Evolutionary conservation across 345 rosid genomes (phyloP), one percentile per base, ranked within the genome.

Genomic region (Pistacia atlantica): DNA sequence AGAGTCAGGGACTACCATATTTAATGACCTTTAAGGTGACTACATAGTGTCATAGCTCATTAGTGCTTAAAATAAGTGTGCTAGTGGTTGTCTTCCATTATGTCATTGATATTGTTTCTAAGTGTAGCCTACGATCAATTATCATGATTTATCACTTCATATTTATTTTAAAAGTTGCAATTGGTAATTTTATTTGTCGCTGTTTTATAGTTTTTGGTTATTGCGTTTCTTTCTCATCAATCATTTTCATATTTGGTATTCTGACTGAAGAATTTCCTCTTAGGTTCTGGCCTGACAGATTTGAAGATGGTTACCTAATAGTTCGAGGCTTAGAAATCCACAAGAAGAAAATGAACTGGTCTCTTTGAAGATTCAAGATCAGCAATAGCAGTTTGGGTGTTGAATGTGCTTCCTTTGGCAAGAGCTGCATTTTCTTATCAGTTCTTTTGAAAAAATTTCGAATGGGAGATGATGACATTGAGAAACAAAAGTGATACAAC

Each of bases 211-310:
- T 64, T 38, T 31, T 31, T 2, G 33, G 33, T 31, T 31, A 31
- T 51, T n/a, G 20, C 14, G 5, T 63, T 72, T 61, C 31, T 3
- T 42, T n/a, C 20, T 3, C 56, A 57, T 25, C 4, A 6, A 1
- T 61, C 12, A 42, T 56, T 57, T 38, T 74, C 49, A n/a, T 7
- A 61, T 69, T 55, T 68, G 16, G 33, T 18, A 6, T 59, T 49
- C 17, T 37, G 54, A 31, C 54, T 61, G 65, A 58, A 64, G 60
- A 56, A 5, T 42, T 42, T 42, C 51, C 71, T 58, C 64, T 64
- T 68, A 93, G 97, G 76, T 86, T 88, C 75, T 88, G 88, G 88
- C 96, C 99, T 1, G 97, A 93, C 71, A 86, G 88, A 74, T 48
- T 95, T 63, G 80, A 69, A 89, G 87, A 78, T 91, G 92, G 93